Evolutionary conservation across 352 stramenopile genomes (phyloP), one percentile per base, ranked within the genome.

Genomic region (Pilasporangium apinafurcum): DNA sequence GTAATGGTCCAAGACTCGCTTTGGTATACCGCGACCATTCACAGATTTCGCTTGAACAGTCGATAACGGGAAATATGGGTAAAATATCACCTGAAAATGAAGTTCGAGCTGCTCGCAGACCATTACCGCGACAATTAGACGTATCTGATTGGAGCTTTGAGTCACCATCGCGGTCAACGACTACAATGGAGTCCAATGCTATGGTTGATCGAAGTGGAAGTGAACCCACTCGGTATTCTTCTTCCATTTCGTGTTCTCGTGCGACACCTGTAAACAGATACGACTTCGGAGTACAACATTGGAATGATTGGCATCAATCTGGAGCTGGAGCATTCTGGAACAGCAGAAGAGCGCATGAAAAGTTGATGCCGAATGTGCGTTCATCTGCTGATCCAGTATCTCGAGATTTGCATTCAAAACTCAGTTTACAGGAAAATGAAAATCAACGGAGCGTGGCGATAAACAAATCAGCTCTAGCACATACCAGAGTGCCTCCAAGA

Each of bases 51-150:
- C 5, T 44, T 13, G 7, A 14, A 33, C 22, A 12, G 21, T 9
- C 18, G 17, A 4, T 16, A 26, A 16, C 27, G n/a, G 22, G 43
- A 17, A 29, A 22, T 35, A 43, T n/a, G n/a, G n/a, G n/a, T n/a
- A 22, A 36, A 14, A 51, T 53, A 32, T 44, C 31, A 4, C 50
- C 64, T 33, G 44, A 63, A 20, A 45, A 40, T 26, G 60, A 80
- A 20, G 44, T 42, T 6, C 51, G 49, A 7, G 33, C 53, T 8
- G 43, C 68, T 41, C 59, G 65, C 17, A 59, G 72, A 2, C 72
- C 68, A 12, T 37, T 70, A 28, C 72, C 72, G 9, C 61, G 72
- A 17, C 68, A 79, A 44, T 56, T 85, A 10, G 61, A 85, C 33
- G 58, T 76, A 33, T 59, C 50, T 22, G 46, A 59, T 35, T 82